A percentile compares a stretch with the other conserved stretches of the same genome.
Evolutionary conservation across 257 asterid genomes (phyloP).

Genomic region (Lycium ferocissimum): DNA sequence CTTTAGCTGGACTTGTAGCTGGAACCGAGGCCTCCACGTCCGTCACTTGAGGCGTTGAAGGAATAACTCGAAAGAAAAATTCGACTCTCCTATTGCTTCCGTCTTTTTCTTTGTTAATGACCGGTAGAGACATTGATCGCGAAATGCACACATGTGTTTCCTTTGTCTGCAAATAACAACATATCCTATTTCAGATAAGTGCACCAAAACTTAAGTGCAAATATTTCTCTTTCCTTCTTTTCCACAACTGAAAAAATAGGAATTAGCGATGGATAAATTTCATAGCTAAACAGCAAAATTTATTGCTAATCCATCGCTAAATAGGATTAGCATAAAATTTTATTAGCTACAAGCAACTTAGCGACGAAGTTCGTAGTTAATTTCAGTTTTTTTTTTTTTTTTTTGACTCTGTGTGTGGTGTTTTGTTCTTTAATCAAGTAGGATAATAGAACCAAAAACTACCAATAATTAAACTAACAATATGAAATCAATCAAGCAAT

Average conservation of each 20-base stretch:
- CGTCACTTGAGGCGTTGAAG: constrained; percentile 69
- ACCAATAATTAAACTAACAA: not conserved
- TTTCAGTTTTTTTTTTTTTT: too few species aligned
- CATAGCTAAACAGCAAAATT: too few species aligned
- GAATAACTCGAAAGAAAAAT: constrained; percentile 80
- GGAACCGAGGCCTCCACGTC: constrained; percentile 50
- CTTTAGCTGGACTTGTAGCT: constrained; percentile 37
- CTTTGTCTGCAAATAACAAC: constrained; percentile 49
- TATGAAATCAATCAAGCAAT: not conserved
- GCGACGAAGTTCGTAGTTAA: too few species aligned
- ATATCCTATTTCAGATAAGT: constrained; percentile 20
- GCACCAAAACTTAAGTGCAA: not conserved
- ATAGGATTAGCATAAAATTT: too few species aligned
- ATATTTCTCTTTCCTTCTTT: not conserved
- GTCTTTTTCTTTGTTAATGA: constrained; percentile 54
- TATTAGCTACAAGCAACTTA: too few species aligned
- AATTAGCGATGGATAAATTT: too few species aligned
- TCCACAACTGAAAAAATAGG: too few species aligned
- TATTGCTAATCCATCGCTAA: too few species aligned
- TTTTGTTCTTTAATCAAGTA: not conserved
- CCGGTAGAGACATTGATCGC: constrained; percentile 80
- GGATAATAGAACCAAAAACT: not conserved
- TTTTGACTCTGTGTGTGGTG: too few species aligned
- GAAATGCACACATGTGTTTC: constrained; percentile 55
- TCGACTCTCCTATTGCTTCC: constrained; percentile 54